Conservation (phyloP, 2,329 filamentous ascomycete species). For the Dactylonectria macrodidyma region DNA sequence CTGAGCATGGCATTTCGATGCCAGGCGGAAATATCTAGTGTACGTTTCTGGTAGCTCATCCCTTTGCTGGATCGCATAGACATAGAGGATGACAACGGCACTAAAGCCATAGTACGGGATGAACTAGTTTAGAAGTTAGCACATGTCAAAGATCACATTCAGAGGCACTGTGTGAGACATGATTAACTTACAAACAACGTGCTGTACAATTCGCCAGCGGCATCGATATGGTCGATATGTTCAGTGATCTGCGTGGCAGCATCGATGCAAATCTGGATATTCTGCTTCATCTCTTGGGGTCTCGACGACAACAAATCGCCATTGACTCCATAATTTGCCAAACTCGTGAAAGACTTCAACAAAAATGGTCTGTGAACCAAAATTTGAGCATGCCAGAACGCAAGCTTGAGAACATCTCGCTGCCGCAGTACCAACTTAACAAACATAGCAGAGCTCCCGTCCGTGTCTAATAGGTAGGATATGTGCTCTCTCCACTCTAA, state of each 20-base stretch:
- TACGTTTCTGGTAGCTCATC: conserved; percentile 47
- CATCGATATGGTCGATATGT: conserved; percentile 51
- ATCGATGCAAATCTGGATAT: conserved; percentile 49
- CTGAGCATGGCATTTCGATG: conserved; percentile 57
- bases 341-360: conserved; percentile 52
- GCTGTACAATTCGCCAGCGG: conserved; percentile 23
- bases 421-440: conserved; percentile 57
- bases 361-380: conserved; percentile 57
- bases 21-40: conserved; percentile 52
- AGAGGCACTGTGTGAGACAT: conserved; percentile 26
- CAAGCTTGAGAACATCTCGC: conserved; percentile 57
- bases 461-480: conserved; percentile 55
- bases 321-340: conserved; percentile 19
- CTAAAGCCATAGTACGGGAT: conserved; percentile 61
- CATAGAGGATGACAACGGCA: conserved; percentile 61
- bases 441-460: conserved; percentile 51
- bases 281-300: conserved; percentile 39
- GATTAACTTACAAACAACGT: conserved; percentile 21
- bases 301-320: conserved; percentile 36
- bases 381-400: conserved; percentile 61
- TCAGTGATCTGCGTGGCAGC: conserved; percentile 58
- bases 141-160: conserved; percentile 38
- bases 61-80: conserved; percentile 59
- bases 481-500: conserved; percentile 53
- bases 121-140: conserved; percentile 22